Evolutionary conservation across 495 filamentous ascomycete genomes (phyloP), one percentile per base, ranked within the genome.

Genomic region (Xylaria longipes): DNA sequence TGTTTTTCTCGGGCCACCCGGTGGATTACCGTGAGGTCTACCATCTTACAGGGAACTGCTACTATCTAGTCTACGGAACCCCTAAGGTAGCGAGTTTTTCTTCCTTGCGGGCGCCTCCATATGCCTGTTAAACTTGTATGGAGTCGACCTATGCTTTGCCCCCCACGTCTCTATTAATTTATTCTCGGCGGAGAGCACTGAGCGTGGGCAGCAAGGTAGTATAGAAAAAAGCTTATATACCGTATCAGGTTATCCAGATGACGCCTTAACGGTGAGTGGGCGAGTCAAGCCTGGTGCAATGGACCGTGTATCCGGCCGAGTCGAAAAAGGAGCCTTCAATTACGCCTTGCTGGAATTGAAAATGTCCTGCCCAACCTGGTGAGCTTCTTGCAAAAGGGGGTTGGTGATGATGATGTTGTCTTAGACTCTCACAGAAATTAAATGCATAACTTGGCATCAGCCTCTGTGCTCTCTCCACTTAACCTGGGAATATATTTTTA

Each of bases 401-500:
- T 25, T 71, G 37, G 48, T 25, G 33, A 35, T 64, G 33, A 35
- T 64, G 62, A 46, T 65, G 69, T 58, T 46, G 50, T 60, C 25
- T 71, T 58, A 48, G n/a, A 66, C 35, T 58, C 48, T 29, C 48
- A n/a, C 41, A 29, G 27, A 71, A 48, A 46, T 65, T 43, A 57
- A 37, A 66, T 66, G 62, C 61, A 58, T 22, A n/a, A 31, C 52
- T 58, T 71, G 69, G 62, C 61, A 71, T 71, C 69, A 60, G 50
- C 60, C 69, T 71, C 60, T 43, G 17, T 1, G n/a, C 43, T 48
- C 45, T 48, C 29, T 60, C 43, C 43, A 35, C 43, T 68, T 27
- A 17, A 25, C 58, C 5, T 20, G n/a, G 4, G 58, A 25, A 37
- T 25, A n/a, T 61, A 35, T 41, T 61, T 22, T 39, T 64, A 33